Evolutionary conservation across 2,329 filamentous ascomycete genomes (phyloP), one percentile per base, ranked within the genome.

Genomic region (Cytospora mali): DNA sequence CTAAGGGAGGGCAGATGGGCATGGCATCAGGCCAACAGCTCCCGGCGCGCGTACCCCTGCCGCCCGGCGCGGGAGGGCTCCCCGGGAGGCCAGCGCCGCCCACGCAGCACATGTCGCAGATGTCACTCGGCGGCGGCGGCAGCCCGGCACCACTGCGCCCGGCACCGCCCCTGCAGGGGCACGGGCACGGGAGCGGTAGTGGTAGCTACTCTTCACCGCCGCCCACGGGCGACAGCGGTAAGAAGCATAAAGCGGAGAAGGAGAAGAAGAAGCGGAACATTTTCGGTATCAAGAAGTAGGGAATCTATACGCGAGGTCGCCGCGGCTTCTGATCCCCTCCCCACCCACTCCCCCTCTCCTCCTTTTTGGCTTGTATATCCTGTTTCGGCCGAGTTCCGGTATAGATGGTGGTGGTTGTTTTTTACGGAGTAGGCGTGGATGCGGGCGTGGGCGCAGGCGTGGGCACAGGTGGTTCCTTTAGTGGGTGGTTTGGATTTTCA

Each of bases 181-280:
- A 21, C 18, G 42, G 42, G 42, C 42, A 46, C 21, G 42, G 65
- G 65, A 58, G 66, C 70, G 54, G 68, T 68, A 61, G 67, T 67
- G 48, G 72, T 71, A 67, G 69, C 67, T 52, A 66, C n/a, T 42
- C 65, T 10, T 58, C 67, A 54, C 68, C 53, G 58, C 66, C 70
- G 61, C 67, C 66, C 18, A 27, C 58, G 35, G 58, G 60, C 23
- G 62, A 62, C 39, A 67, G 62, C 64, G 67, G 60, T 59, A 83
- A 81, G 68, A 72, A 75, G 6, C 77, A 79, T 55, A 87, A 87
- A 74, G 68, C 75, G 21, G 81, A 85, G 70, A 77, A 80, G 69
- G 79, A 84, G 69, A 88, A 88, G 76, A 88, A 87, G 79, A 84
- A 80, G 71, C 77, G 84, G 58, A 82, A 84, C 64, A 83, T 86